Conservation (phyloP, 352 stramenopile genomes). For the Peronospora destructor region DNA sequence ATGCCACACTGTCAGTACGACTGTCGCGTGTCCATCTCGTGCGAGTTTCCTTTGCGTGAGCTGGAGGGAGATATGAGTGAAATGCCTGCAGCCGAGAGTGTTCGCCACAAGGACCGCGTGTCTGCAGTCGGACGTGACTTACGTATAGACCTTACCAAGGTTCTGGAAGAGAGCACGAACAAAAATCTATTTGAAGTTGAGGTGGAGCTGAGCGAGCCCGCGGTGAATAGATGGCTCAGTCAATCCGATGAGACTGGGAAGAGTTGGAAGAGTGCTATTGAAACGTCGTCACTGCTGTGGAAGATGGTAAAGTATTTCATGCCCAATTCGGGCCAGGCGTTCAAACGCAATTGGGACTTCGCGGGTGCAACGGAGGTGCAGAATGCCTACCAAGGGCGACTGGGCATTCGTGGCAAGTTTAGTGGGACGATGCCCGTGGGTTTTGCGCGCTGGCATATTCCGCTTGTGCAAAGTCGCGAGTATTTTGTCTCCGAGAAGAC, state of each 20-base stretch:
- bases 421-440: slow-evolving; percentile 87
- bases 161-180: slow-evolving; percentile 69
- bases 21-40: slow-evolving; percentile 78
- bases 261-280: slow-evolving; percentile 63
- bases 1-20: slow-evolving; percentile 81
- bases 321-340: slow-evolving; percentile 67
- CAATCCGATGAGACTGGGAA: slow-evolving; percentile 64
- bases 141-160: slow-evolving; percentile 77
- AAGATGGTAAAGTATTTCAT: slow-evolving; percentile 85
- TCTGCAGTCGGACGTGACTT: slow-evolving; percentile 73
- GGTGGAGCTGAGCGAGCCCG: slow-evolving; percentile 58
- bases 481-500: slow-evolving; percentile 91
- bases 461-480: slow-evolving; percentile 69
- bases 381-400: slow-evolving; percentile 66
- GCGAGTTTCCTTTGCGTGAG: slow-evolving; percentile 59
- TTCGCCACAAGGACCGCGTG: slow-evolving; percentile 70
- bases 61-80: slow-evolving; percentile 51
- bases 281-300: slow-evolving; percentile 62
- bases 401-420: slow-evolving; percentile 79
- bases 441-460: slow-evolving; percentile 87
- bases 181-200: slow-evolving; percentile 73
- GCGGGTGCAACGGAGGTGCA: slow-evolving; percentile 63
- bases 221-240: slow-evolving; percentile 72
- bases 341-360: slow-evolving; percentile 75
- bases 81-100: slow-evolving; percentile 60